phyloP scores from a whole-genome alignment of 306 rosid genomes.

The Casuarina cunninghamiana region DNA sequence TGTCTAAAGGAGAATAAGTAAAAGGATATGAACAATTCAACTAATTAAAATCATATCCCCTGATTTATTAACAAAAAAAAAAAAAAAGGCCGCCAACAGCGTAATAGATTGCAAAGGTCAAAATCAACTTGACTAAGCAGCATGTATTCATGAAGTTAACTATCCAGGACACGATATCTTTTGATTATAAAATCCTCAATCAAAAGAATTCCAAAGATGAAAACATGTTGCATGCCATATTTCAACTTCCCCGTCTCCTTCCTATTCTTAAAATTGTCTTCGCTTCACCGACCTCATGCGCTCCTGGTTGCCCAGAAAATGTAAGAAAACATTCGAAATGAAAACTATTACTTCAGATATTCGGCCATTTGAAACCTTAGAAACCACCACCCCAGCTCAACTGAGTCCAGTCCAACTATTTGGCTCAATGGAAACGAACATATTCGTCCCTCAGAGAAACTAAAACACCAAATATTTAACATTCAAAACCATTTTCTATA shows the following conservation, averaged over 20 bases:
- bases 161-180: background rate
- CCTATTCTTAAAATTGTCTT: background rate
- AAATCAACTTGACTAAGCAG: too few species aligned
- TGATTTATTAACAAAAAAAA: background rate
- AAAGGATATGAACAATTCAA: too few species aligned
- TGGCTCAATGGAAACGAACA: background rate
- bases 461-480: background rate
- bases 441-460: background rate
- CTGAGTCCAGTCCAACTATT: background rate
- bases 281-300: background rate
- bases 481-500: background rate
- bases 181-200: background rate
- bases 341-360: background rate
- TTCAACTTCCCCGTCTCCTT: background rate
- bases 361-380: background rate
- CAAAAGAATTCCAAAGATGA: background rate
- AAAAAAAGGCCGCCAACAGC: too few species aligned
- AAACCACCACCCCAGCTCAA: background rate
- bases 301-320: background rate
- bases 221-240: background rate
- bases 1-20: too few species aligned
- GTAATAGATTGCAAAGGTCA: too few species aligned
- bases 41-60: too few species aligned
- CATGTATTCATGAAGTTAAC: too few species aligned
- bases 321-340: background rate